Evolutionary conservation across 305 asterid genomes (phyloP), one percentile per base, ranked within the genome.

Genomic region (Solanum hybrid): DNA sequence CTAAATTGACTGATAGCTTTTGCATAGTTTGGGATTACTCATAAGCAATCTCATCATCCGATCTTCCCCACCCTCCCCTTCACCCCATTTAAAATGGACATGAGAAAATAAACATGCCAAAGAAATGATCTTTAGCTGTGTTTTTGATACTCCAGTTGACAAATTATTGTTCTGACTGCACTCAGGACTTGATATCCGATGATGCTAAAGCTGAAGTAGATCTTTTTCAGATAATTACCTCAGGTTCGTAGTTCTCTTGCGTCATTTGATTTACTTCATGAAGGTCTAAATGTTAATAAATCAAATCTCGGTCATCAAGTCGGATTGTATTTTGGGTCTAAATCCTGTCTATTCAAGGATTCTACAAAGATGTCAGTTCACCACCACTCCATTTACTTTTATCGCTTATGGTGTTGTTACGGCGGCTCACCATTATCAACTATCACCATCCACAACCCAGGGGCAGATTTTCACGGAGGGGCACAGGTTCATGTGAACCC

Each of bases 161-260:
- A 85, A 73, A 27, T 85, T 34, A 27, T 26, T 22, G 24, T 72
- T 37, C 69, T 38, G 46, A 40, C 69, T 76, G 85, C 75, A 42
- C 77, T 64, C 94, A 93, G 96, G 96, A 89, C 81, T 24, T 90
- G 89, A 92, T 89, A 93, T 86, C 92, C 10, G 93, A 88, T 11
- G 91, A 90, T 79, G 90, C 88, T 72, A 88, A 90, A 77, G 89
- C 92, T 69, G 95, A 92, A 88, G 93, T 91, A 36, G 98, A 96
- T 94, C 99, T 96, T 90, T 90, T 88, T 88, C 89, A 95, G 89
- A 95, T 95, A 85, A 93, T 96, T 89, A 87, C 51, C 81, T 92
- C 96, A 91, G 95, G 97, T 93, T 75, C 26, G 89, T 78, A 46
- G 66, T 26, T 88, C 89, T 35, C 27, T 76, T 75, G 86, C 13